Conservation (phyloP, 345 rosid genomes). For the Lepidium didymum region DNA sequence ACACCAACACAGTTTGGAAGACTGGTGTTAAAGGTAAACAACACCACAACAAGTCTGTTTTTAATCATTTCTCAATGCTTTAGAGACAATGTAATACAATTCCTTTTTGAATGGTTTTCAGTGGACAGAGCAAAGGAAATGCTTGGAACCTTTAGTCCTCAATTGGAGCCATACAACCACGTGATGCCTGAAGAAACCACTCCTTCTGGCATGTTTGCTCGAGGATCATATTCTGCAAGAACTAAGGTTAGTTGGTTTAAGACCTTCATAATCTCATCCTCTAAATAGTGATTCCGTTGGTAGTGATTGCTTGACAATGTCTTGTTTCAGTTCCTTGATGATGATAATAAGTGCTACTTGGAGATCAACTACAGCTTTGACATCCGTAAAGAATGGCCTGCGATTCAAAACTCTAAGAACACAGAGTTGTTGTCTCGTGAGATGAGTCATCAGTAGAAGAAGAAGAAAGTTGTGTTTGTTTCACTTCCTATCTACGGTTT, state of each 20-base stretch:
- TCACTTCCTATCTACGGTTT: conserved; percentile 14
- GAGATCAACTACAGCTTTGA: conserved; percentile 76
- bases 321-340: conserved; percentile 57
- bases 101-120: conserved; percentile 13
- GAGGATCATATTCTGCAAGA: conserved; percentile 73
- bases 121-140: conserved; percentile 66
- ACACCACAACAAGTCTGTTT: background rate
- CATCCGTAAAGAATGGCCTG: conserved; percentile 68
- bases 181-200: conserved; percentile 63
- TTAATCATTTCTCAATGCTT: background rate
- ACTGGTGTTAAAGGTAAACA: conserved; percentile 54
- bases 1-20: conserved; percentile 75
- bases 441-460: conserved; percentile 16
- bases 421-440: background rate
- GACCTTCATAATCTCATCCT: background rate
- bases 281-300: background rate
- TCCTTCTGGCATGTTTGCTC: conserved; percentile 67
- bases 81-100: background rate
- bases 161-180: conserved; percentile 54
- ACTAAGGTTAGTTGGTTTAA: conserved; percentile 43
- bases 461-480: conserved; percentile 27
- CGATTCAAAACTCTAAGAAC: conserved; percentile 19
- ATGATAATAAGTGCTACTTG: conserved; percentile 76
- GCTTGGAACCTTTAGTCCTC: conserved; percentile 83
- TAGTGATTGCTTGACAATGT: background rate